Conservation (phyloP, 164 flowering plant genomes). For the Tetrastigma voinierianum region DNA sequence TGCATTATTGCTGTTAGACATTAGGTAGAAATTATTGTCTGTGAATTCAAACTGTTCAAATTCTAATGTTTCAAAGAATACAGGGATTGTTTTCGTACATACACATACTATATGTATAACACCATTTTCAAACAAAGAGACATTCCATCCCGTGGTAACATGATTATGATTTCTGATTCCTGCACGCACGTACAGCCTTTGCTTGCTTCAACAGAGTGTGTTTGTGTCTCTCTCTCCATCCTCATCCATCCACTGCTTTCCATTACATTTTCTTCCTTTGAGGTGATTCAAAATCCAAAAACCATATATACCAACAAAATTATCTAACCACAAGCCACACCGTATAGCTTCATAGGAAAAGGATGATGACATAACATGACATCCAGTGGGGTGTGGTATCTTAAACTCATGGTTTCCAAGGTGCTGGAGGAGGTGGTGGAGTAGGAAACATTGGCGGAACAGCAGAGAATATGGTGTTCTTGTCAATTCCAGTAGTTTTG, state of each 20-base stretch:
- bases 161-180: conserved; percentile 1
- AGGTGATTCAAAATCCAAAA: conserved; percentile 1
- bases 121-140: no score
- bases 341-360: background rate
- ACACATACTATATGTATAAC: no score
- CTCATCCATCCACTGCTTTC: background rate
- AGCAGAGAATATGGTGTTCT: conserved; percentile 95
- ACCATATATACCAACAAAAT: conserved; percentile 14
- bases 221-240: background rate
- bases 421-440: conserved; percentile 98
- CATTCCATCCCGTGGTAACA: no score
- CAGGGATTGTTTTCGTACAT: no score
- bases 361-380: no score
- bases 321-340: conserved; percentile 18
- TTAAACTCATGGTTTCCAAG: conserved; percentile 98
- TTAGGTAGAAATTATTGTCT: conserved; percentile 11
- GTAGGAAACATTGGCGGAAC: conserved; percentile 97
- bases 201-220: conserved; percentile 1
- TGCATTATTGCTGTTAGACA: no score
- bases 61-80: no score
- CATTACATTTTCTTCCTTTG: conserved; percentile 1
- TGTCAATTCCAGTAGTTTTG: conserved; percentile 55
- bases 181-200: background rate
- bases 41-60: conserved; percentile 9
- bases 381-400: no score